These are phyloP conservation scores for Lyophyllum semitale DNA, from an alignment of 768 basidiomycete genomes.

Conservation along the genomic window DNA sequence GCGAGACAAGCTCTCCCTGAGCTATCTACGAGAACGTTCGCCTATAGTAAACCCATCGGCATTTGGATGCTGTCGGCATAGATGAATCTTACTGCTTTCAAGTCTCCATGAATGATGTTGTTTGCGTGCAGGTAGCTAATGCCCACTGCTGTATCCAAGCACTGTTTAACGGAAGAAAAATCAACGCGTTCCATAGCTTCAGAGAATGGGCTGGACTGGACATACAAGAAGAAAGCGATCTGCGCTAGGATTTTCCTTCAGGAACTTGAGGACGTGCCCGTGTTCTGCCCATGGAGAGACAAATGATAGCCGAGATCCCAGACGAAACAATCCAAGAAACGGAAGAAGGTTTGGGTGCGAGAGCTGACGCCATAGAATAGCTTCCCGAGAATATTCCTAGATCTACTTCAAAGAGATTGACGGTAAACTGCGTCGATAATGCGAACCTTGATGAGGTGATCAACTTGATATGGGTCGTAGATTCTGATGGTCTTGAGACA, in stretches of 20 bases:
- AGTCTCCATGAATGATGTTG: conserved; percentile 30
- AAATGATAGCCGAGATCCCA: conserved; percentile 26
- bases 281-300: conserved; percentile 40
- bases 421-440: neutral
- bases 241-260: conserved; percentile 14
- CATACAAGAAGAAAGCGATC: conserved; percentile 7
- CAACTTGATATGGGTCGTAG: neutral
- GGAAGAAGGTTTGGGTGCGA: conserved; percentile 2
- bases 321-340: conserved; percentile 12
- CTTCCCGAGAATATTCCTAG: conserved; percentile 1
- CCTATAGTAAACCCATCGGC: neutral
- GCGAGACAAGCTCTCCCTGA: conserved; percentile 25
- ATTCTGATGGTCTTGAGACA: conserved; percentile 3
- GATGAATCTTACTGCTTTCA: conserved; percentile 22
- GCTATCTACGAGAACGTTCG: conserved; percentile 25
- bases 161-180: neutral
- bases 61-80: neutral
- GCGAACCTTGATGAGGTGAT: neutral
- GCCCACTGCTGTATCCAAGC: conserved; percentile 24
- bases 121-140: conserved; percentile 26
- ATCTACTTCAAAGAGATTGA: neutral
- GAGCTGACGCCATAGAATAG: conserved; percentile 1
- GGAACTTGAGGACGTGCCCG: conserved; percentile 29
- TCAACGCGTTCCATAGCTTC: neutral
- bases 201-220: neutral